Percentiles rank a stretch among this genome's conserved stretches.
These are phyloP conservation scores for Drechslerella stenobrocha DNA, from an alignment of 2,329 filamentous ascomycete species.

Conservation along the genomic window DNA sequence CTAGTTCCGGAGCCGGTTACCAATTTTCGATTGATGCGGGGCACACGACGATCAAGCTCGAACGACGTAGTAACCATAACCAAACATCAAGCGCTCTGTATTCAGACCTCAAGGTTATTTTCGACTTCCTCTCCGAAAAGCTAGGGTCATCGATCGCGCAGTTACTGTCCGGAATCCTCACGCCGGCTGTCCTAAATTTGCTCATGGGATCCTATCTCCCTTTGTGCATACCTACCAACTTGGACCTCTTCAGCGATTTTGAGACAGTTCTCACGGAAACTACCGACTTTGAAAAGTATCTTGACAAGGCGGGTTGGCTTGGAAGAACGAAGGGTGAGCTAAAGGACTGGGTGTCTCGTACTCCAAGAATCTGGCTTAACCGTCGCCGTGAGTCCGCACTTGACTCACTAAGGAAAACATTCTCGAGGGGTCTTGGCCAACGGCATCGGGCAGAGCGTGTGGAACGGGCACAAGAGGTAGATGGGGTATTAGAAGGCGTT, in stretches of 20 bases:
- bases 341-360: constrained; percentile 76
- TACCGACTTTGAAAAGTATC: constrained; percentile 65
- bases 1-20: constrained; percentile 33
- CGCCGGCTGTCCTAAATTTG: constrained; percentile 69
- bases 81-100: constrained; percentile 55
- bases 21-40: constrained; percentile 55
- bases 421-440: constrained; percentile 68
- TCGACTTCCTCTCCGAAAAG: constrained; percentile 60
- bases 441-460: constrained; percentile 76
- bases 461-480: constrained; percentile 71
- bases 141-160: constrained; percentile 60
- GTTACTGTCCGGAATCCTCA: constrained; percentile 69
- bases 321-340: constrained; percentile 62
- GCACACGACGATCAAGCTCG: constrained; percentile 26
- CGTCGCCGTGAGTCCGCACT: constrained; percentile 80
- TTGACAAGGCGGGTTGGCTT: constrained; percentile 68
- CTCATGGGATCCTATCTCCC: constrained; percentile 76
- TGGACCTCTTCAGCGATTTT: constrained; percentile 72
- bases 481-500: constrained; percentile 59
- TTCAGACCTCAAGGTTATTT: constrained; percentile 57
- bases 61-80: constrained; percentile 25
- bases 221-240: constrained; percentile 72
- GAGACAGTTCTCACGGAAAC: constrained; percentile 70
- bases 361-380: constrained; percentile 80
- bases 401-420: constrained; percentile 70